Evolutionary conservation across 148 eudicot species (phyloP).

Genomic region (Rhododendron simsii): DNA sequence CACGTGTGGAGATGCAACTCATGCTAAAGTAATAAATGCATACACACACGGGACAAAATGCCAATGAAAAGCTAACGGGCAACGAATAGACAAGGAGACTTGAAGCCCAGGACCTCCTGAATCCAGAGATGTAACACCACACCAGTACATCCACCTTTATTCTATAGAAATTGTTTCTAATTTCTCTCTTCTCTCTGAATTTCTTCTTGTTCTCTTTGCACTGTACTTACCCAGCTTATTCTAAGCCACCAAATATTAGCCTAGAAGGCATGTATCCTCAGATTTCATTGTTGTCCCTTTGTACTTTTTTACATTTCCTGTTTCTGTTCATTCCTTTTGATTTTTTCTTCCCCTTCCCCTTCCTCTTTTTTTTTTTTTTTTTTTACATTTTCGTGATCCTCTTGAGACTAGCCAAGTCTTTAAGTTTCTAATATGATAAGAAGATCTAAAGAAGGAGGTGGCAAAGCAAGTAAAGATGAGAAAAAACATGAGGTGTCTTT

Average conservation of each 20-base stretch:
- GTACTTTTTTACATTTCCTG: neutral
- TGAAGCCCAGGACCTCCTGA: neutral
- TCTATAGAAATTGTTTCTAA: neutral
- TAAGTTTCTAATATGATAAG: neutral
- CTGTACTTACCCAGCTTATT: neutral
- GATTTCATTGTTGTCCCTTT: neutral
- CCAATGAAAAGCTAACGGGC: neutral
- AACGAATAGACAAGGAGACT: neutral
- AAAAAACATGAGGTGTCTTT: neutral
- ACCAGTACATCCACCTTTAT: neutral
- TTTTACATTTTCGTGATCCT: neutral
- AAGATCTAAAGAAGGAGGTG: neutral
- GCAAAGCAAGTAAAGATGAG: neutral
- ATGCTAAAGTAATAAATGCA: neutral
- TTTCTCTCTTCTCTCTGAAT: neutral
- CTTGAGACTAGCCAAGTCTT: neutral
- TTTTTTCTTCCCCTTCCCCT: neutral
- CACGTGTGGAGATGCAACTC: neutral
- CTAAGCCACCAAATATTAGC: neutral
- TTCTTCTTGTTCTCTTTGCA: neutral
- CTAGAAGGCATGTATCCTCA: neutral
- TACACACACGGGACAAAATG: neutral
- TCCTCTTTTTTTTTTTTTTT: no score
- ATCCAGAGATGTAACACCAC: neutral
- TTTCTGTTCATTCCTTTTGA: neutral